Conservation (phyloP, 495 filamentous ascomycete genomes). For the Xeromyces bisporus region DNA sequence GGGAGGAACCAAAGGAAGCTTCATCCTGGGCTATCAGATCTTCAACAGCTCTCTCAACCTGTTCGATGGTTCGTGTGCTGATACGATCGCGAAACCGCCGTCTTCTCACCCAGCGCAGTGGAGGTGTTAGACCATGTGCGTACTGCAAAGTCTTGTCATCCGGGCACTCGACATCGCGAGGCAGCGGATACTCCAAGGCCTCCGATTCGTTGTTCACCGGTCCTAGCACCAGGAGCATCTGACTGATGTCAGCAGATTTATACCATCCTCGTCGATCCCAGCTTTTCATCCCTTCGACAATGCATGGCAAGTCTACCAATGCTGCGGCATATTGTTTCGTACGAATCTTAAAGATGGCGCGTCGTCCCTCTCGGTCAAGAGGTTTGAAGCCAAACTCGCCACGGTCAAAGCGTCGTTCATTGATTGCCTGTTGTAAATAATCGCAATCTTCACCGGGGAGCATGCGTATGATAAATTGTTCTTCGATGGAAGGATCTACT, state of each 20-base stretch:
- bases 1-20: slow-evolving; percentile 33
- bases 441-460: slow-evolving; percentile 70
- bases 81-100: slow-evolving; percentile 66
- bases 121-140: slow-evolving; percentile 83
- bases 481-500: slow-evolving; percentile 68
- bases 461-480: slow-evolving; percentile 82
- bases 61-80: slow-evolving; percentile 71
- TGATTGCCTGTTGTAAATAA: slow-evolving; percentile 51
- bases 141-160: slow-evolving; percentile 52
- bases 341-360: slow-evolving; percentile 52
- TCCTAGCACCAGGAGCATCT: slow-evolving; percentile 80
- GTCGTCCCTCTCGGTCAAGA: slow-evolving; percentile 53
- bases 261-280: slow-evolving; percentile 86
- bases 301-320: slow-evolving; percentile 75
- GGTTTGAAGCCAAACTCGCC: slow-evolving; percentile 59
- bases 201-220: slow-evolving; percentile 54
- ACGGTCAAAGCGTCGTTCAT: slow-evolving; percentile 55
- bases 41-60: slow-evolving; percentile 69
- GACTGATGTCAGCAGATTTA: slow-evolving; percentile 86
- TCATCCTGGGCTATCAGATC: slow-evolving; percentile 55
- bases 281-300: slow-evolving; percentile 90
- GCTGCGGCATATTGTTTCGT: slow-evolving; percentile 60
- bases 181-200: slow-evolving; percentile 46
- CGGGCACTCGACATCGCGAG: slow-evolving; percentile 41
- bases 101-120: slow-evolving; percentile 71